Evolutionary conservation across 306 rosid genomes (phyloP).

Genomic region (Malus fusca): DNA sequence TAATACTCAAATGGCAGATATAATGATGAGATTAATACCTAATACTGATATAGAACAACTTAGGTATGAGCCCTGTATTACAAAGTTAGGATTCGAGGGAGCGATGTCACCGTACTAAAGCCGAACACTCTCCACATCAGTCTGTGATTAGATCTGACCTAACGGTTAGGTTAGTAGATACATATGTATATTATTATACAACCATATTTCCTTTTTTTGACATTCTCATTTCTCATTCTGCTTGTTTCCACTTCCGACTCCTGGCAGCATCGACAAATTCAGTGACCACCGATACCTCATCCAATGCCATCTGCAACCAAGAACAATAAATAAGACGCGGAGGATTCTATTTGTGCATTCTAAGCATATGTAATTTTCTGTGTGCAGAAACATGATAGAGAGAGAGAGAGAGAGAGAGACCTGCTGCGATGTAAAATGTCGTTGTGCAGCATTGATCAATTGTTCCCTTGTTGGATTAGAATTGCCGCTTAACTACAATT

Average conservation of each 20-base stretch:
- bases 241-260: slow-evolving; percentile 22
- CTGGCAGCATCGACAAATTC: slow-evolving; percentile 42
- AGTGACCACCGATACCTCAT: slow-evolving; percentile 36
- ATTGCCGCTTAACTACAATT: slow-evolving; percentile 29
- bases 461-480: slow-evolving; percentile 39
- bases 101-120: neutral
- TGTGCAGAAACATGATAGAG: neutral
- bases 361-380: neutral
- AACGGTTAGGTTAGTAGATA: slow-evolving; percentile 30
- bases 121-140: slow-evolving; percentile 14
- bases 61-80: neutral
- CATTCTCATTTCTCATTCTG: slow-evolving; percentile 11
- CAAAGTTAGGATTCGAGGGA: slow-evolving; percentile 16
- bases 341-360: neutral
- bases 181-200: slow-evolving; percentile 25
- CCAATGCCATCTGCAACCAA: slow-evolving; percentile 34
- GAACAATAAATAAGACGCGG: neutral
- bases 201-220: neutral
- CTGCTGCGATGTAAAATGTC: slow-evolving; percentile 46
- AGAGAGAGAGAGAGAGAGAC: slow-evolving; percentile 21
- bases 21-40: neutral
- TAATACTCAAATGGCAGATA: neutral
- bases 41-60: neutral
- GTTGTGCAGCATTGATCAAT: slow-evolving; percentile 33
- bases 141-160: slow-evolving; percentile 30